phyloP scores from a whole-genome alignment of 2,329 filamentous ascomycete species.

The Bertia moriformis region DNA sequence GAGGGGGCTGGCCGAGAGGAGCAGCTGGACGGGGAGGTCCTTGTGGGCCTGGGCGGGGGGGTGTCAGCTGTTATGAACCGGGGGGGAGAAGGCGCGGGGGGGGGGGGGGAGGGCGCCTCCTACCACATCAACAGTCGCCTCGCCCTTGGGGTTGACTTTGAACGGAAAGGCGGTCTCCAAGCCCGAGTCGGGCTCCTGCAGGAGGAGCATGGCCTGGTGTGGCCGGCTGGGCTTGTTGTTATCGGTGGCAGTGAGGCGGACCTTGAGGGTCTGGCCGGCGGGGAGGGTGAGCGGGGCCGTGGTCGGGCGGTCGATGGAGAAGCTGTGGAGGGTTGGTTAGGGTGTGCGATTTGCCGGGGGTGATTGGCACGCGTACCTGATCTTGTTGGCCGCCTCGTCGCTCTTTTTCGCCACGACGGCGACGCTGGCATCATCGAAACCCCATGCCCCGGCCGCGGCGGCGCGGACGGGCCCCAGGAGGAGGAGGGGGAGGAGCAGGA shows the following conservation, averaged over 20 bases:
- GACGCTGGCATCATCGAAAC: conserved; percentile 59
- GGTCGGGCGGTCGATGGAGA: conserved; percentile 43
- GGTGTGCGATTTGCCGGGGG: background rate
- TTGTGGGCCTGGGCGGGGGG: conserved; percentile 57
- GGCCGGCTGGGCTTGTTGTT: conserved; percentile 66
- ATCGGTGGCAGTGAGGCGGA: conserved; percentile 69
- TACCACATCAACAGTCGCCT: conserved; percentile 75
- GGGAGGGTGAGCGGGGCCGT: conserved; percentile 50
- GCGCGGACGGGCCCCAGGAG: background rate
- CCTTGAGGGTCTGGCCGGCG: conserved; percentile 60
- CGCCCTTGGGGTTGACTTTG: conserved; percentile 72
- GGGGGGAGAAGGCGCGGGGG: conserved; percentile 2
- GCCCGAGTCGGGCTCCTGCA: conserved; percentile 60
- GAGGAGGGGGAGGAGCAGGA: no score
- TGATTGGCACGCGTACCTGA: conserved; percentile 21
- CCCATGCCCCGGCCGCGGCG: conserved; percentile 37
- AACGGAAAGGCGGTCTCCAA: conserved; percentile 81
- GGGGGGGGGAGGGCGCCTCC: conserved; percentile 19
- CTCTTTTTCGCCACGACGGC: conserved; percentile 52
- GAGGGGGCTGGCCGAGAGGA: conserved; percentile 52
- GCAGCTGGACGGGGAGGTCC: conserved; percentile 74
- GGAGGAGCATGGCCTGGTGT: conserved; percentile 82
- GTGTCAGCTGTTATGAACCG: background rate
- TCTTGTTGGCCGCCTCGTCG: conserved; percentile 45
- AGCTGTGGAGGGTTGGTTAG: no score